Evolutionary conservation across 1,284 basidiomycete genomes (phyloP).

Genomic region (Fomitopsis betulina): DNA sequence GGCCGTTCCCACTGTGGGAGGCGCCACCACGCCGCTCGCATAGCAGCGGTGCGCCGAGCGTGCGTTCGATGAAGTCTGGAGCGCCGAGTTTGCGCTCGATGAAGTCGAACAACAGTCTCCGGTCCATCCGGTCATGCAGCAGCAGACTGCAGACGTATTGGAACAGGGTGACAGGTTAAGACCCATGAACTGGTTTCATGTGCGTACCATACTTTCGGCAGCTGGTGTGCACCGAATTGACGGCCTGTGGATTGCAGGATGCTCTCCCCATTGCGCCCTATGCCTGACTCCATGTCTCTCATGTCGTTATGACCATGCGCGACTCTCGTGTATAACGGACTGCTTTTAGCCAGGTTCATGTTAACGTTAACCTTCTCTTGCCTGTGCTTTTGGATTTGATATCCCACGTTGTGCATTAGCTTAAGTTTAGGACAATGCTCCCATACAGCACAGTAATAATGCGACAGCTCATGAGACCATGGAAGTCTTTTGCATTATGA

Average conservation of each 20-base stretch:
- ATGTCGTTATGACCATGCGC: background rate
- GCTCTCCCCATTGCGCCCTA: background rate
- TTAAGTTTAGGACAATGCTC: constrained; percentile 2
- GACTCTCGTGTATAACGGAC: background rate
- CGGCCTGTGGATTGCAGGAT: background rate
- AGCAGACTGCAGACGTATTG: constrained; percentile 29
- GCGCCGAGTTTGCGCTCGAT: constrained; percentile 22
- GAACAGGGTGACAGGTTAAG: constrained; percentile 18
- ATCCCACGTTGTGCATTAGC: constrained; percentile 3
- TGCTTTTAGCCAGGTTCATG: background rate
- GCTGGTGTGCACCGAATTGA: background rate
- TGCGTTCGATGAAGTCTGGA: constrained; percentile 2
- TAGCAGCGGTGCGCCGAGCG: constrained; percentile 10
- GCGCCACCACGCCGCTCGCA: constrained; percentile 15
- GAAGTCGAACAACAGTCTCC: constrained; percentile 21
- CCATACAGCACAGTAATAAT: background rate
- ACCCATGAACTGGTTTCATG: constrained; percentile 10
- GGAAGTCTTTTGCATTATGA: background rate
- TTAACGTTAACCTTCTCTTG: background rate
- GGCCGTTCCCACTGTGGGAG: constrained; percentile 31
- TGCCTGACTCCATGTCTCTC: background rate
- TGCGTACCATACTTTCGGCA: background rate
- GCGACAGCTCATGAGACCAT: background rate
- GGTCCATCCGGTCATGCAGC: constrained; percentile 24
- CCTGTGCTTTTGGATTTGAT: constrained; percentile 7